Base-by-base conservation (phyloP, 1,284 basidiomycete species). In the Apiotrichum akiyoshidainum region DNA sequence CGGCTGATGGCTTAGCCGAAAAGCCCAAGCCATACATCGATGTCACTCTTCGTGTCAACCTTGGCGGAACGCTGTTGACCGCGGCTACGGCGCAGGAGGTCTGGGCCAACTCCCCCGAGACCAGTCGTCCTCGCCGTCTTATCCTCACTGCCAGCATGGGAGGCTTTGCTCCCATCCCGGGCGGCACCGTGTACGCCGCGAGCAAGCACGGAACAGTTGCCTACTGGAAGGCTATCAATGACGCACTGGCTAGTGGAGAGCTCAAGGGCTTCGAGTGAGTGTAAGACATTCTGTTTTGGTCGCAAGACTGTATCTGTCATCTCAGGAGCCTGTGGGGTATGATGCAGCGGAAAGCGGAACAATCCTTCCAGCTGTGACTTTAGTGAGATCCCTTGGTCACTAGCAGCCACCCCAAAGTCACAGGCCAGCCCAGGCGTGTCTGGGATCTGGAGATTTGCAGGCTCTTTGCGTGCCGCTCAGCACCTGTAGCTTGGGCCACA, bases 101-200 rank as follows among this genome's bases (percentile, higher is more conserved):
- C 5, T 68, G 67, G 67, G 46, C 50, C 4, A 34, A 35, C 22
- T 35, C 35, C 19, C 19, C 21, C 26, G 26, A 40, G 26, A 11
- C 46, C 9, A 44, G 31, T 26, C 52, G 42, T 17, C 22, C 37
- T 19, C 54, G 46, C 9, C 54, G 54, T 42, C 46, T 68, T 39
- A 52, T 67, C 22, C 42, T 68, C 26, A 48, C 65, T 16, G 64
- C 63, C 12, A 65, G 63, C 31, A 66, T 67, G 60, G 67, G 63
- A 44, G 55, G 65, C 31, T 49, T 63, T 22, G 55, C 52, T 5
- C 62, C 57, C 6, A 65, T 69, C 21, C 63, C 67, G 2, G 41
- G 44, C 7, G 64, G 19, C 12, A 45, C 58, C 5, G 22, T 54
- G n/a, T 69, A 69, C 48, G 50, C 53, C 3, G 50, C 64, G 13